Conservation (phyloP, 1,284 basidiomycete genomes). For the Cryptococcus hybrid region DNA sequence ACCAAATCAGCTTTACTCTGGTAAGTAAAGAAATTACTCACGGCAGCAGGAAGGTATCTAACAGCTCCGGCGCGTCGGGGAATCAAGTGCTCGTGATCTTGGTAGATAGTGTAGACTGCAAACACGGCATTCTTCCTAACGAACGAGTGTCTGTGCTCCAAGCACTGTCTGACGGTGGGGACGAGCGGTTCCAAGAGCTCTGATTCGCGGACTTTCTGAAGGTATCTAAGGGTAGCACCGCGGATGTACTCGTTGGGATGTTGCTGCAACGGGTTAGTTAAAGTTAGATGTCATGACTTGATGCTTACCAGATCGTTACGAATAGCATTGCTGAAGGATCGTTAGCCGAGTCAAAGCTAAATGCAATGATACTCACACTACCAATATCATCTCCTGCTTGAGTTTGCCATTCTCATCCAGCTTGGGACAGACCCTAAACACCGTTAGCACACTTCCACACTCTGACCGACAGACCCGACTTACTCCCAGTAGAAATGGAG, state of each 20-base stretch:
- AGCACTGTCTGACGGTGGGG: slow-evolving; percentile 87
- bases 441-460: not conserved
- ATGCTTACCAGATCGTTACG: slow-evolving; percentile 85
- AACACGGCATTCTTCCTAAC: slow-evolving; percentile 99
- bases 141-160: slow-evolving; percentile 98
- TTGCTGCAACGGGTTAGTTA: slow-evolving; percentile 62
- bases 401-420: slow-evolving; percentile 96
- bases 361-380: slow-evolving; percentile 66
- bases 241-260: slow-evolving; percentile 99
- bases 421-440: slow-evolving; percentile 81
- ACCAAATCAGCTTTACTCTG: not conserved
- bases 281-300: not conserved
- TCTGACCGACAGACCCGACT: slow-evolving; percentile 16
- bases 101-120: slow-evolving; percentile 91
- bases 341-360: slow-evolving; percentile 4
- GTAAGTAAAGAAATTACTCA: slow-evolving; percentile 22
- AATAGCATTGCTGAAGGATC: slow-evolving; percentile 75
- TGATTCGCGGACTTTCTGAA: slow-evolving; percentile 92
- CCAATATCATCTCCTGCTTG: slow-evolving; percentile 99
- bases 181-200: slow-evolving; percentile 96
- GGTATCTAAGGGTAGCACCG: slow-evolving; percentile 91
- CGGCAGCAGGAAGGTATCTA: slow-evolving; percentile 92
- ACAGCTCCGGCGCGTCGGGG: slow-evolving; percentile 96
- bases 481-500: slow-evolving; percentile 98
- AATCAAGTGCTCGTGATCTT: slow-evolving; percentile 89